phyloP scores from a whole-genome alignment of 108 stramenopile species.

The Licmophora abbreviata region DNA sequence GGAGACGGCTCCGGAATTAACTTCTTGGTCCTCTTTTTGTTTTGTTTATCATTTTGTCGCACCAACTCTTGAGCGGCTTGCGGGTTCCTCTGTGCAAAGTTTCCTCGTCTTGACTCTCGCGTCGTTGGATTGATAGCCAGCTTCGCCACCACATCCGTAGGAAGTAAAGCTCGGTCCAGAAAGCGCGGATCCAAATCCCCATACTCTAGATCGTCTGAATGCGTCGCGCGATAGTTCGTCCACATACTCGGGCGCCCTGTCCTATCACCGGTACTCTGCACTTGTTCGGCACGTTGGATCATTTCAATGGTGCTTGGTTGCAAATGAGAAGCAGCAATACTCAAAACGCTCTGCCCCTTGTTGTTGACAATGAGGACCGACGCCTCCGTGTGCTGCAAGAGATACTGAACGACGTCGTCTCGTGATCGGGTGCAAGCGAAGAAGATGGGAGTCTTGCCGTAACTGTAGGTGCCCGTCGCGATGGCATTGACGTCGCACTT shows the following conservation, averaged over 20 bases:
- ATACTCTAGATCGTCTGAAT: constrained; percentile 58
- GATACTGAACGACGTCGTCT: constrained; percentile 39
- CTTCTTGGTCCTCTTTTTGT: too few relatives aligned
- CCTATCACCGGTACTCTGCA: constrained; percentile 1
- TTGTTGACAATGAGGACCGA: constrained; percentile 76
- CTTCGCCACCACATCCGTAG: constrained; percentile 37
- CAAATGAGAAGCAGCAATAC: constrained; percentile 46
- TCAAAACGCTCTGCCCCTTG: constrained; percentile 72
- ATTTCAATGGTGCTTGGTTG: constrained; percentile 9
- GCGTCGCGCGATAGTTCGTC: constrained; percentile 42
- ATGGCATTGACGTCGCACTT: constrained; percentile 30
- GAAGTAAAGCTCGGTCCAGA: constrained; percentile 28
- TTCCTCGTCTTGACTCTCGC: constrained; percentile 37
- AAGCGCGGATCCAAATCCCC: constrained; percentile 41
- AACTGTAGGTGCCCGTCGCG: constrained; percentile 40
- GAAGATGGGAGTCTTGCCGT: constrained; percentile 82
- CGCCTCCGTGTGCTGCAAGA: constrained; percentile 28
- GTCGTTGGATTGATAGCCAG: constrained; percentile 54
- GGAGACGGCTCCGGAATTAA: too few relatives aligned
- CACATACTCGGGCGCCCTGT: too few relatives aligned
- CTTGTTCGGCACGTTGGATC: constrained; percentile 12
- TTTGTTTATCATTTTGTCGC: too few relatives aligned
- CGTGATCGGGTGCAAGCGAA: constrained; percentile 67
- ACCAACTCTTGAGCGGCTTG: constrained; percentile 4
- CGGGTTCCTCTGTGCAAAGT: constrained; percentile 51